Evolutionary conservation across 768 basidiomycete genomes (phyloP).

Genomic region (Boletus pseudopeckii): DNA sequence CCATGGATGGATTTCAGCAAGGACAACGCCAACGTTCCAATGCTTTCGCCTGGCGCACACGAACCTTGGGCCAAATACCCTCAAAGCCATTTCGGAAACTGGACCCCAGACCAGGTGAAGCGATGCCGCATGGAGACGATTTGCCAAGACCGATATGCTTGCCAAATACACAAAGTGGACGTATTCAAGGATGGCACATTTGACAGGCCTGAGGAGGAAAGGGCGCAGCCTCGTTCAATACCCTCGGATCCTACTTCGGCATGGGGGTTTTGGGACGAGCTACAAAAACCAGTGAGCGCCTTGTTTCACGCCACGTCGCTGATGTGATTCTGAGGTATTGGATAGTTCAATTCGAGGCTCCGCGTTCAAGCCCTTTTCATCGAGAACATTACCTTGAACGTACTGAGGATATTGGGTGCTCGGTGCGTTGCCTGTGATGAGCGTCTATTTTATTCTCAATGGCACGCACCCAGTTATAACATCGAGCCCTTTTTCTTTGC

Average conservation of each 20-base stretch:
- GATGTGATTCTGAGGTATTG: not conserved
- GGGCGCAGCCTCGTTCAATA: conserved; percentile 7
- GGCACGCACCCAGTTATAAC: conserved; percentile 29
- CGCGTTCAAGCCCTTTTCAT: conserved; percentile 37
- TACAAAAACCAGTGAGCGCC: conserved; percentile 26
- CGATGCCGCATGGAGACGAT: conserved; percentile 34
- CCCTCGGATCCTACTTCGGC: conserved; percentile 9
- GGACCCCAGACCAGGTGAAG: conserved; percentile 44
- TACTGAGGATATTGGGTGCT: conserved; percentile 38
- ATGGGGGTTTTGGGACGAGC: conserved; percentile 26
- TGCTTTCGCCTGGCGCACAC: not conserved
- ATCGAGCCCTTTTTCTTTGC: conserved; percentile 46
- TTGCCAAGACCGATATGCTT: conserved; percentile 11
- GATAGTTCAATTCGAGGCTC: conserved; percentile 21
- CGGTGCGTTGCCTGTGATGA: conserved; percentile 23
- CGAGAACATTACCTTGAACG: conserved; percentile 32
- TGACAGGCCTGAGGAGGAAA: conserved; percentile 7
- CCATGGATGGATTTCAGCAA: conserved; percentile 39
- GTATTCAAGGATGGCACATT: conserved; percentile 17
- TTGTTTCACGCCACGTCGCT: not conserved
- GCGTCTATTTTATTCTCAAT: not conserved
- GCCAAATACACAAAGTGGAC: conserved; percentile 23
- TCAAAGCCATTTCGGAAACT: conserved; percentile 52
- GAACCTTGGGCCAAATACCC: conserved; percentile 41
- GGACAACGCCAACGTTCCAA: conserved; percentile 16